A percentile compares a stretch with the other conserved stretches of the same genome.
Evolutionary conservation across 2,329 filamentous ascomycete species (phyloP).

Genomic region (Trichoderma arundinaceum): DNA sequence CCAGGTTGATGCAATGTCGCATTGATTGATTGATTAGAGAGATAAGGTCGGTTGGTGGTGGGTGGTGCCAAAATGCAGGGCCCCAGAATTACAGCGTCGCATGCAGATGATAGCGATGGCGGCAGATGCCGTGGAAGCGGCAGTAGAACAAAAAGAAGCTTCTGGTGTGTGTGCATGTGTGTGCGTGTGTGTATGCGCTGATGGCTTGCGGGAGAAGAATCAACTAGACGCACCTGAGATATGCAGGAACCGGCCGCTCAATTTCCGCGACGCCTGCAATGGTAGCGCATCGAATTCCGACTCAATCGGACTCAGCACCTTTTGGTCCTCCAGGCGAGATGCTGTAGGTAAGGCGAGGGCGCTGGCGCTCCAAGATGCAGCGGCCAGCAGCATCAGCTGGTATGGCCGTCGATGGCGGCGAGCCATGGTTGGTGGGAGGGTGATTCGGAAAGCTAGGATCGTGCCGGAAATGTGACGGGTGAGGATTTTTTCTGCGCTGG

Average conservation of each 20-base stretch:
- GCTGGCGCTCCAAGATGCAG: neutral
- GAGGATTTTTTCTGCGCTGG: too few relatives aligned
- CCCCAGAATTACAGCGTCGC: neutral
- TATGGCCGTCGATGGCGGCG: neutral
- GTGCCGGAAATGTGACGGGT: neutral
- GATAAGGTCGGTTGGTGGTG: slow-evolving; percentile 2
- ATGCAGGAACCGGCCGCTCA: slow-evolving; percentile 82
- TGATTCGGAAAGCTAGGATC: neutral
- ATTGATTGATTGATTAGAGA: slow-evolving; percentile 1
- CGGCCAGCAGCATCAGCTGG: slow-evolving; percentile 18
- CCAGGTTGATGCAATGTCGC: slow-evolving; percentile 3
- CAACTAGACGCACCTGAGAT: slow-evolving; percentile 71
- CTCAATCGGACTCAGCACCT: slow-evolving; percentile 19
- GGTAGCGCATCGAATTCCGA: slow-evolving; percentile 6
- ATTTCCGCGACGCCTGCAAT: slow-evolving; percentile 46
- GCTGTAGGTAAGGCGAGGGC: slow-evolving; percentile 16
- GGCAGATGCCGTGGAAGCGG: slow-evolving; percentile 2
- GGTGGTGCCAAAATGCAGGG: slow-evolving; percentile 5
- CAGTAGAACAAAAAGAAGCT: slow-evolving; percentile 1
- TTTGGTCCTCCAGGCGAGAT: slow-evolving; percentile 18
- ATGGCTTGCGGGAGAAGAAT: neutral
- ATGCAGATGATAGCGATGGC: neutral
- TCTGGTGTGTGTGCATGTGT: neutral
- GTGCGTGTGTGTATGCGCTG: neutral
- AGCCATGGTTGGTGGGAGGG: neutral